Evolutionary conservation across 2,329 filamentous ascomycete species (phyloP), one percentile per base, ranked within the genome.

Genomic region (Ramularia collo-cygni): DNA sequence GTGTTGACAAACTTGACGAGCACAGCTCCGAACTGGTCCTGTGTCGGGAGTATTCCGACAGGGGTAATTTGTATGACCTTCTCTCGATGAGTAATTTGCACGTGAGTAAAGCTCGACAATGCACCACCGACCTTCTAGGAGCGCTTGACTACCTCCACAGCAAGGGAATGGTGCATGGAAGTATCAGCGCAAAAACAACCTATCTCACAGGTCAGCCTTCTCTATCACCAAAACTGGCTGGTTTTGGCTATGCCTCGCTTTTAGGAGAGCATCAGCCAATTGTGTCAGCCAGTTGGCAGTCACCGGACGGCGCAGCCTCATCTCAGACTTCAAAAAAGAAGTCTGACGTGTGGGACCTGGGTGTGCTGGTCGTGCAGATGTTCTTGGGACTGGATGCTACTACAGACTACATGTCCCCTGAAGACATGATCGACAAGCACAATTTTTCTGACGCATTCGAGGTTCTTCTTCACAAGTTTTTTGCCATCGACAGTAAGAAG

Each of bases 321-420:
- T 37, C 42, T 4, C 45, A 40, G 16, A 31, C 52, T 10, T 24
- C 31, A 5, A 43, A 83, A 61, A 82, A 65, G 54, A 95, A 95
- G 61, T 86, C 87, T 0, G 92, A 96, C 60, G 77, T 96, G 7
- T 98, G 92, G 92, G 85, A 95, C 51, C 79, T 98, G 54, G 92
- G 92, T 4, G 78, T 95, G 19, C 76, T 95, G 4, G 85, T 95
- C 53, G 64, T 95, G 28, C 90, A 98, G 60, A 95, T 96, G 87
- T 76, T 92, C 3, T 90, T 95, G 60, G 92, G 92, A 2, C 71
- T 87, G 24, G 79, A 87, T 50, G 76, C 87, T 5, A 71, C 83
- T 13, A 74, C 82, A 43, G 83, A 81, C 43, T 90, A 92, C 61
- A 80, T 81, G 12, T 93, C 87, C 1, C 89, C 90, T 1, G 77